phyloP scores from a whole-genome alignment of 2,329 filamentous ascomycete species.

The Sclerotinia sclerotiorum region DNA sequence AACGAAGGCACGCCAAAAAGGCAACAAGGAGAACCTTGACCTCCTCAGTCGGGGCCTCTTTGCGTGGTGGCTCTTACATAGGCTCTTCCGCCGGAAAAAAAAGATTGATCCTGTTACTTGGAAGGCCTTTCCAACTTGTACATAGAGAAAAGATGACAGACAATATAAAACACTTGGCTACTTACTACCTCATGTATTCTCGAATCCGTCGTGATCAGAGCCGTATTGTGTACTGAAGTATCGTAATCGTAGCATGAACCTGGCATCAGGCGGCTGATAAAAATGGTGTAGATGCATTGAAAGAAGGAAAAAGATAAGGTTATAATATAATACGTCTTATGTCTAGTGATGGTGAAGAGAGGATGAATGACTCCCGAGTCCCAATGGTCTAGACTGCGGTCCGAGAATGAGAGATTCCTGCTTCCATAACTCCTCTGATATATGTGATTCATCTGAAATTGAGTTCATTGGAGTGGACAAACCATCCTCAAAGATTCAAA shows the following conservation, averaged over 20 bases:
- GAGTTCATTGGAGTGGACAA: not conserved
- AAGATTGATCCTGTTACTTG: not conserved
- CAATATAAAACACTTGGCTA: not conserved
- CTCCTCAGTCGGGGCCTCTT: not conserved
- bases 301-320: not conserved
- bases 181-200: not conserved
- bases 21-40: not conserved
- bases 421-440: not conserved
- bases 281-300: not conserved
- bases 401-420: not conserved
- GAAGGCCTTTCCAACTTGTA: not conserved
- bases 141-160: too few species aligned
- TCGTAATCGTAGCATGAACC: not conserved
- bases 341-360: not conserved
- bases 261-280: too few species aligned
- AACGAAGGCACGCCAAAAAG: not conserved
- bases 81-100: not conserved
- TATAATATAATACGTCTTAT: not conserved
- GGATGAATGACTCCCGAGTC: not conserved
- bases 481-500: not conserved
- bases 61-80: not conserved
- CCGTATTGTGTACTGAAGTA: not conserved
- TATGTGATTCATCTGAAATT: not conserved
- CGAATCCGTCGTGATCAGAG: too few species aligned
- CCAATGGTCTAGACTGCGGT: not conserved